Evolutionary conservation across 352 stramenopile species (phyloP).

Genomic region (Pythium coloratum): DNA sequence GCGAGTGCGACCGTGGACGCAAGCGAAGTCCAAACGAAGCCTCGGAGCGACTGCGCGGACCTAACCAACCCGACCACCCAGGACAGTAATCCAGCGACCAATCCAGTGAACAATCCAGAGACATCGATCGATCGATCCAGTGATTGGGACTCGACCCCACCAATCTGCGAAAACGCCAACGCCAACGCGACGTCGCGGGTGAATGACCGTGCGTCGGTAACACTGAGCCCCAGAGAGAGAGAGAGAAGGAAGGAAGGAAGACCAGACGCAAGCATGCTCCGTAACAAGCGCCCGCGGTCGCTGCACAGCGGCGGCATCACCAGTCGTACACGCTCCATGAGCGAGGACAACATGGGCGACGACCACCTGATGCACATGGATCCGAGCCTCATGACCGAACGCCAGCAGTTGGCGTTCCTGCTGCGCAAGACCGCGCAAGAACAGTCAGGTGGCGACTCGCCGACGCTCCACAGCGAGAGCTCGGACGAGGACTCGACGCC

Average conservation of each 20-base stretch:
- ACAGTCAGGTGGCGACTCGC: conserved; percentile 35
- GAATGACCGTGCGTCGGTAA: conserved; percentile 4
- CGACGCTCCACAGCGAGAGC: conserved; percentile 20
- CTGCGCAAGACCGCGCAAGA: conserved; percentile 65
- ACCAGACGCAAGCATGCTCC: conserved; percentile 22
- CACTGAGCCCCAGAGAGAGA: neutral
- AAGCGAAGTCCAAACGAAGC: conserved; percentile 4
- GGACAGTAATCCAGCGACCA: neutral
- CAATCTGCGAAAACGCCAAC: conserved; percentile 2
- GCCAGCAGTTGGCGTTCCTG: conserved; percentile 77
- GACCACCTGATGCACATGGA: conserved; percentile 40
- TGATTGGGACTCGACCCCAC: neutral
- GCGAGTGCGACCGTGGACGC: conserved; percentile 15
- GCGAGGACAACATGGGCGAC: conserved; percentile 29
- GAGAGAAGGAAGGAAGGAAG: neutral
- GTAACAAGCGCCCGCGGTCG: conserved; percentile 25
- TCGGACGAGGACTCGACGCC: conserved; percentile 34
- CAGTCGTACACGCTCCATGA: conserved; percentile 27
- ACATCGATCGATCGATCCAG: neutral
- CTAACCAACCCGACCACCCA: neutral
- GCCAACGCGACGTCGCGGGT: conserved; percentile 2
- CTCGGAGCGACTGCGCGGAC: conserved; percentile 17
- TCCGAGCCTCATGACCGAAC: conserved; percentile 77
- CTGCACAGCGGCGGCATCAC: conserved; percentile 13
- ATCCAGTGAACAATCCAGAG: conserved; percentile 3